phyloP scores from a whole-genome alignment of 2,329 filamentous ascomycete species.

The Stachybotrys chlorohalonatus region DNA sequence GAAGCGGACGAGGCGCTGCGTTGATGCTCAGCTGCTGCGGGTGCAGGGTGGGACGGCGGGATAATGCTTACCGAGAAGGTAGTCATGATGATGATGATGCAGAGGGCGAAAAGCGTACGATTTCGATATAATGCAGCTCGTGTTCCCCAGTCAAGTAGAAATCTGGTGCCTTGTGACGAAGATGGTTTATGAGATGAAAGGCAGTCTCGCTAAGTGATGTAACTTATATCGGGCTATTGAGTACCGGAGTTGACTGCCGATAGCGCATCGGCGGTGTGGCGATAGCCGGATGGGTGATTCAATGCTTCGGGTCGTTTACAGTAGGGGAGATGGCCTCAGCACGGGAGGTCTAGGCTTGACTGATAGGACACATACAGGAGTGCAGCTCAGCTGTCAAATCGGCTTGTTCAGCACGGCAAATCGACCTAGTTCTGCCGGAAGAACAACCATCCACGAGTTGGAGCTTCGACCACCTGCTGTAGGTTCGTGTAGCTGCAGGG shows the following conservation, averaged over 20 bases:
- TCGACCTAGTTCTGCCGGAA: too few species aligned
- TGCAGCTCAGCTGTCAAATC: too few species aligned
- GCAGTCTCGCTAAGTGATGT: not conserved
- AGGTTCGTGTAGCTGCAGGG: too few species aligned
- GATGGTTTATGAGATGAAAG: too few species aligned
- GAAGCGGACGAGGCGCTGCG: constrained; percentile 63
- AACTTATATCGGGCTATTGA: not conserved
- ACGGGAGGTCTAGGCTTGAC: too few species aligned
- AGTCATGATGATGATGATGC: constrained; percentile 19
- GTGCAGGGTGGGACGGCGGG: not conserved
- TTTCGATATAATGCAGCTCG: too few species aligned
- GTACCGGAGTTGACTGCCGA: not conserved
- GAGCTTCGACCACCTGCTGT: not conserved
- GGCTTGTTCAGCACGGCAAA: too few species aligned
- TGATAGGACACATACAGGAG: too few species aligned
- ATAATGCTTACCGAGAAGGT: constrained; percentile 33
- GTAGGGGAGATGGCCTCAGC: not conserved
- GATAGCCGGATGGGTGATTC: not conserved
- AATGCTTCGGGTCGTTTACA: too few species aligned
- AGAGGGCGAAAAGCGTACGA: too few species aligned
- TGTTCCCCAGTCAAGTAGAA: too few species aligned
- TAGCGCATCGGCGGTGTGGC: not conserved
- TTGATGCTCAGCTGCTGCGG: not conserved
- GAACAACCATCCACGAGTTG: not conserved
- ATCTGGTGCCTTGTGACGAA: too few species aligned